Conservation (phyloP, 1,139 yeast genomes). For the Wickerhamomyces sp. region DNA sequence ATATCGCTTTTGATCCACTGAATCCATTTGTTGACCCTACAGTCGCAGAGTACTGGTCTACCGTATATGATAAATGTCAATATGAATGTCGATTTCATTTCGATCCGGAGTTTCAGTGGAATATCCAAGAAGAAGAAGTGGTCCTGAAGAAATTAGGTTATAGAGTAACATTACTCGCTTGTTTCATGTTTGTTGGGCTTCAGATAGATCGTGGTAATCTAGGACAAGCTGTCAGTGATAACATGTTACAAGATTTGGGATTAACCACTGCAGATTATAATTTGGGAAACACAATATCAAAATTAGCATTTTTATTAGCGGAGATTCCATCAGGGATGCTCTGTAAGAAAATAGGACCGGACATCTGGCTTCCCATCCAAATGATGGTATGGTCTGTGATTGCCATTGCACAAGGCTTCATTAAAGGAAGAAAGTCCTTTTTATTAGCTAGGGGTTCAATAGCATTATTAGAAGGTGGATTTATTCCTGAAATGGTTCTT, state of each 20-base stretch:
- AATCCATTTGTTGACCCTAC: slow-evolving; percentile 33
- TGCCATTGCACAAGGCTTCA: slow-evolving; percentile 39
- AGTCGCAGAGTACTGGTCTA: slow-evolving; percentile 37
- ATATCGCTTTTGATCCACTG: background rate
- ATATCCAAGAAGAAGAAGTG: slow-evolving; percentile 37
- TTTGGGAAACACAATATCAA: slow-evolving; percentile 21
- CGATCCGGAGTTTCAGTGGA: slow-evolving; percentile 48
- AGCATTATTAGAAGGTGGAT: slow-evolving; percentile 51
- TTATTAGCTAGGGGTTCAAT: slow-evolving; percentile 40
- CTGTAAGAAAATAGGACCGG: slow-evolving; percentile 50
- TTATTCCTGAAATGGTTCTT: slow-evolving; percentile 47
- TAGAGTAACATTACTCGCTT: slow-evolving; percentile 42
- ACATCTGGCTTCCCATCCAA: slow-evolving; percentile 50
- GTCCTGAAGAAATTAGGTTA: slow-evolving; percentile 40
- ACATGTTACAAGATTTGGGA: slow-evolving; percentile 39
- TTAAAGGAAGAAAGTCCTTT: slow-evolving; percentile 34
- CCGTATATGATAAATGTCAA: slow-evolving; percentile 36
- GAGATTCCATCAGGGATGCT: slow-evolving; percentile 44
- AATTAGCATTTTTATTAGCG: slow-evolving; percentile 30
- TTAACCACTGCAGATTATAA: slow-evolving; percentile 47
- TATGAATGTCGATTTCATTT: slow-evolving; percentile 44
- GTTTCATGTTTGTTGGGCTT: slow-evolving; percentile 45
- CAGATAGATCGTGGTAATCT: slow-evolving; percentile 51
- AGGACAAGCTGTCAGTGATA: slow-evolving; percentile 46
- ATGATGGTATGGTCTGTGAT: slow-evolving; percentile 48